Conservation (phyloP, 2,329 filamentous ascomycete species). For the Emergomyces orientalis region DNA sequence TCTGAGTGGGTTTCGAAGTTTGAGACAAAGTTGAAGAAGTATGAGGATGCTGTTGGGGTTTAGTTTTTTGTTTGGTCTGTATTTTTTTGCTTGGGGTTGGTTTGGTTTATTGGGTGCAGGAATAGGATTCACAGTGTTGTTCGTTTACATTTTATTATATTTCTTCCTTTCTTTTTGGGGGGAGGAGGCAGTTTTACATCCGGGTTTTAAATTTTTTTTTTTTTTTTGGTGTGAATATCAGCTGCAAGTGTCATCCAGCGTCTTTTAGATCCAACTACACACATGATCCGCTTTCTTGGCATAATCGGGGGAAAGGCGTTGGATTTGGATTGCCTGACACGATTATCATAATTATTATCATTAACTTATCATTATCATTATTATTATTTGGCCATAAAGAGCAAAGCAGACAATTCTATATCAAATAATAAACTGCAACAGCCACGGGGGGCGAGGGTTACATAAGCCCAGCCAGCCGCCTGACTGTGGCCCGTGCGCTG, state of each 20-base stretch:
- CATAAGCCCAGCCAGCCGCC: not conserved
- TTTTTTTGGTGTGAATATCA: too few relatives aligned
- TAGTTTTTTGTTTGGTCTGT: not conserved
- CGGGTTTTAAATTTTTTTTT: not conserved
- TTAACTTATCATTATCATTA: not conserved
- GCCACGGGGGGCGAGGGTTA: too few relatives aligned
- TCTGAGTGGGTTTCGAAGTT: conserved; percentile 29
- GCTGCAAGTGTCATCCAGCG: not conserved
- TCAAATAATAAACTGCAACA: too few relatives aligned
- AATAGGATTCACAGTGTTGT: not conserved
- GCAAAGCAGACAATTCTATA: not conserved
- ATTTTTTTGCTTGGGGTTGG: not conserved
- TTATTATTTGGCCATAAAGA: not conserved
- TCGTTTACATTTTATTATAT: not conserved
- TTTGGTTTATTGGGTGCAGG: not conserved
- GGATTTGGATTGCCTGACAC: not conserved
- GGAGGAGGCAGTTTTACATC: not conserved
- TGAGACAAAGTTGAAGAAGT: conserved; percentile 15
- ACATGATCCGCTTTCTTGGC: not conserved
- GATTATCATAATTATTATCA: not conserved
- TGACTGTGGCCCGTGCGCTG: not conserved
- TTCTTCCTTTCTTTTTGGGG: not conserved
- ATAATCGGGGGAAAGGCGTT: not conserved
- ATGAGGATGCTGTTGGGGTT: conserved; percentile 7
- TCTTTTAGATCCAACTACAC: not conserved